Evolutionary conservation across 768 basidiomycete species (phyloP).

Genomic region (Phanerochaete sordida): DNA sequence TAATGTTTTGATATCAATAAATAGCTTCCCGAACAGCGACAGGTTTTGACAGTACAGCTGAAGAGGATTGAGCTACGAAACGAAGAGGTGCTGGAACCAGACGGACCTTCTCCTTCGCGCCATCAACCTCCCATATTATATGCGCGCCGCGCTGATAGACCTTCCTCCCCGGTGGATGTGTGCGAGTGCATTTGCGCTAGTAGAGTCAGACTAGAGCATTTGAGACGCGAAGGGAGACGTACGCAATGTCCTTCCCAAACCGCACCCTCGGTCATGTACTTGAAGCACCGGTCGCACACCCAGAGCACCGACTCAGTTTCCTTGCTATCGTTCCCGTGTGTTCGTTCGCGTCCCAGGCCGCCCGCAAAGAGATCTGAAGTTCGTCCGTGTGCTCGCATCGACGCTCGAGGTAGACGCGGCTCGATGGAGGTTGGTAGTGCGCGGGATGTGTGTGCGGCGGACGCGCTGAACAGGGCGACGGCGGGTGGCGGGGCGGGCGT

Average conservation of each 20-base stretch:
- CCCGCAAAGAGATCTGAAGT: conserved; percentile 72
- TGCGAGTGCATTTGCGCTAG: conserved; percentile 65
- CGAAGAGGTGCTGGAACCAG: neutral
- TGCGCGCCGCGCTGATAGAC: conserved; percentile 90
- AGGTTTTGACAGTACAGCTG: conserved; percentile 97
- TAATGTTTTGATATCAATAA: conserved; percentile 96
- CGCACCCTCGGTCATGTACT: conserved; percentile 81
- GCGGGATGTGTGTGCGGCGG: conserved; percentile 33
- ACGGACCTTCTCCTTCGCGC: conserved; percentile 74
- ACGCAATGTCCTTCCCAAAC: conserved; percentile 73
- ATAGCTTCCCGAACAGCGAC: conserved; percentile 95
- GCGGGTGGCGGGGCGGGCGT: conserved; percentile 10
- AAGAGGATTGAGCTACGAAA: neutral
- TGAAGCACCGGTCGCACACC: conserved; percentile 95
- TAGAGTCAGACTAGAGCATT: conserved; percentile 12
- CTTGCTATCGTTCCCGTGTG: conserved; percentile 26
- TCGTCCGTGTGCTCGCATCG: conserved; percentile 61
- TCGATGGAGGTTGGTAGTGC: conserved; percentile 36
- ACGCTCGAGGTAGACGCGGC: conserved; percentile 19
- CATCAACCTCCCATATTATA: conserved; percentile 95
- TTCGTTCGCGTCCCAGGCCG: conserved; percentile 41
- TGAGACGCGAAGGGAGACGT: conserved; percentile 19
- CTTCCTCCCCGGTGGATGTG: conserved; percentile 80
- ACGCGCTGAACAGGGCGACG: neutral
- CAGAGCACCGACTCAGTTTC: conserved; percentile 59